Conservation (phyloP, 2,329 filamentous ascomycete species). For the Xenoacremonium recifei region DNA sequence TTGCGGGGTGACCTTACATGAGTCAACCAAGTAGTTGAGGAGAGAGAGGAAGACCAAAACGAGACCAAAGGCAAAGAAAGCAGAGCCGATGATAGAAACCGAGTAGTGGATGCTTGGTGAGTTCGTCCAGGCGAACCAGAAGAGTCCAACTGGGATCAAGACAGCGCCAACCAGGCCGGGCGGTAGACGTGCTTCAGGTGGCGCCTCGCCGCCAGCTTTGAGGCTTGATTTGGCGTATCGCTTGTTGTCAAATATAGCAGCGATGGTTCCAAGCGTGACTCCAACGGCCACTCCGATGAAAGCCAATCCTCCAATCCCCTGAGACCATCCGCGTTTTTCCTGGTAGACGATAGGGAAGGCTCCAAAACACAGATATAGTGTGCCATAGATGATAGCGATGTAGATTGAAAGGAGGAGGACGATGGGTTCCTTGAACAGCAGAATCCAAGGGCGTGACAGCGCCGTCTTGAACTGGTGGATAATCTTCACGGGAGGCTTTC, state of each 20-base stretch:
- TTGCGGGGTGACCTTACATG: conserved; percentile 37
- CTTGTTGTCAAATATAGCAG: conserved; percentile 52
- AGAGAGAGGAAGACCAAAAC: conserved; percentile 65
- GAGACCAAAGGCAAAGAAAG: conserved; percentile 53
- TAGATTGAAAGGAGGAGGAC: conserved; percentile 63
- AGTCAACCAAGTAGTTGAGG: conserved; percentile 67
- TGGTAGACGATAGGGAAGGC: conserved; percentile 64
- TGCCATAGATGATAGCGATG: conserved; percentile 58
- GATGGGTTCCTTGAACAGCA: conserved; percentile 67
- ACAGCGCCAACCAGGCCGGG: conserved; percentile 59
- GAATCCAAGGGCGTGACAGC: conserved; percentile 61
- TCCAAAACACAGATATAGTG: conserved; percentile 53
- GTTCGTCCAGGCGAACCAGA: conserved; percentile 68
- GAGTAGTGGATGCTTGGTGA: conserved; percentile 55
- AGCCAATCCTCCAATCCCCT: conserved; percentile 59
- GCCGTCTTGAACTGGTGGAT: conserved; percentile 52
- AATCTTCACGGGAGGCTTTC: conserved; percentile 42
- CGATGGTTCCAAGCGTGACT: conserved; percentile 55
- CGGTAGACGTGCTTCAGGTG: conserved; percentile 63
- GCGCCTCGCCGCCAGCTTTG: conserved; percentile 50
- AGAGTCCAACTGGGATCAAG: conserved; percentile 57
- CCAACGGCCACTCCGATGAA: conserved; percentile 66
- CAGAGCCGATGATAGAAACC: conserved; percentile 44
- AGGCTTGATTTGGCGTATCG: conserved; percentile 46
- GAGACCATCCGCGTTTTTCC: conserved; percentile 52